Evolutionary conservation across 257 asterid species (phyloP).

Genomic region (Plantago major): DNA sequence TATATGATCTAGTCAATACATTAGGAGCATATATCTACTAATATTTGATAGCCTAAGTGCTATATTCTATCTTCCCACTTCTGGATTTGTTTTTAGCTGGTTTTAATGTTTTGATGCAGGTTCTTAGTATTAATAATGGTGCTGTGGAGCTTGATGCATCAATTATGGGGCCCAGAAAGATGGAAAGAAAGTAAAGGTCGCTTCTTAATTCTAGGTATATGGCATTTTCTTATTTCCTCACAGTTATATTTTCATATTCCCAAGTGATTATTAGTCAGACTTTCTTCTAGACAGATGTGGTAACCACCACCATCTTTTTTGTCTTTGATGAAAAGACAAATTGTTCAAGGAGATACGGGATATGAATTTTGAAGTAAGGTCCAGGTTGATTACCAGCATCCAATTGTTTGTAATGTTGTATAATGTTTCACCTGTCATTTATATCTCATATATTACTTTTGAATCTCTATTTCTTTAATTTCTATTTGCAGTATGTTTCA

Average conservation of each 20-base stretch:
- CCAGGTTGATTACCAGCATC: conserved; percentile 63
- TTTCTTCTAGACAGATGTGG: neutral
- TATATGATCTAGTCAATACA: neutral
- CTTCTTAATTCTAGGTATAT: conserved; percentile 89
- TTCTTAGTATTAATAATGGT: conserved; percentile 85
- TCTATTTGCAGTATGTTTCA: conserved; percentile 52
- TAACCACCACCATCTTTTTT: conserved; percentile 15
- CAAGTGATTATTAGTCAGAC: too few relatives aligned
- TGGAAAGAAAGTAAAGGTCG: conserved; percentile 80
- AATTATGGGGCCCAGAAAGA: conserved; percentile 84
- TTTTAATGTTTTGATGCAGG: conserved; percentile 65
- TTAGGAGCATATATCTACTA: conserved; percentile 1
- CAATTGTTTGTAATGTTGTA: conserved; percentile 11
- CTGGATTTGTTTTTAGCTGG: conserved; percentile 34
- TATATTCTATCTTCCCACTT: conserved; percentile 13
- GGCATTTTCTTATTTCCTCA: conserved; percentile 1
- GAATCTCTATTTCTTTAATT: conserved; percentile 37
- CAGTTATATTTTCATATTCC: too few relatives aligned
- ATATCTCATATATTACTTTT: conserved; percentile 11
- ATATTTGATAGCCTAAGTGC: conserved; percentile 7
- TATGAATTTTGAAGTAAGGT: conserved; percentile 91
- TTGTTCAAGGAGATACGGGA: conserved; percentile 95
- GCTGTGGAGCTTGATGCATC: conserved; percentile 87
- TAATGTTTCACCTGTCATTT: conserved; percentile 7
- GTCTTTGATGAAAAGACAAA: conserved; percentile 71